Percentiles rank a stretch among this genome's conserved stretches.
Evolutionary conservation across 768 basidiomycete genomes (phyloP).

Genomic region (Mycena galericulata): DNA sequence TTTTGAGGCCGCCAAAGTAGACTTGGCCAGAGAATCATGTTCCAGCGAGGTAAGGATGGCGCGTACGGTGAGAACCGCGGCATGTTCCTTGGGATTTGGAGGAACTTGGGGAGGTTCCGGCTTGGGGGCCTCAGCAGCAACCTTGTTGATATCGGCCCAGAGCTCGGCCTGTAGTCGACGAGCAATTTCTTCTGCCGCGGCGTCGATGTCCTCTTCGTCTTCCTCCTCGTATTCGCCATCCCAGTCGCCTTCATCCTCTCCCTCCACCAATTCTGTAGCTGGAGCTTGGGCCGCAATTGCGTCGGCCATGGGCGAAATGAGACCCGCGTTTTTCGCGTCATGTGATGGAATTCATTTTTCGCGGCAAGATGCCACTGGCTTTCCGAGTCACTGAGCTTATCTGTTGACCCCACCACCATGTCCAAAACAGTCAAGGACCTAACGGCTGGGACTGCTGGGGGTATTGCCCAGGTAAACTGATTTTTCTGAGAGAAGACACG

Average conservation of each 20-base stretch:
- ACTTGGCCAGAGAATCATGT: constrained; percentile 66
- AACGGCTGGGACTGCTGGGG: constrained; percentile 91
- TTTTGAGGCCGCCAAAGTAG: constrained; percentile 62
- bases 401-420: constrained; percentile 43
- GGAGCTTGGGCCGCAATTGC: neutral
- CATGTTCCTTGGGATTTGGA: constrained; percentile 57
- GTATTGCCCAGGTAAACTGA: constrained; percentile 81
- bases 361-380: constrained; percentile 9
- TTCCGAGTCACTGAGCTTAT: constrained; percentile 23
- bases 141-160: constrained; percentile 81
- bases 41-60: constrained; percentile 69
- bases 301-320: neutral
- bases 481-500: constrained; percentile 25
- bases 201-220: constrained; percentile 68
- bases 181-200: constrained; percentile 81
- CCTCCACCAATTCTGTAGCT: neutral
- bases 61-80: constrained; percentile 73
- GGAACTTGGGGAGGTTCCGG: constrained; percentile 40
- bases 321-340: no score
- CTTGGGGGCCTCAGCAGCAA: constrained; percentile 12
- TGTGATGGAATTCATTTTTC: neutral
- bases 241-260: constrained; percentile 41
- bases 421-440: constrained; percentile 87
- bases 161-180: constrained; percentile 80
- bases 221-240: constrained; percentile 40